Evolutionary conservation across 306 rosid genomes (phyloP), one percentile per base, ranked within the genome.

Genomic region (Prosopis cineraria): DNA sequence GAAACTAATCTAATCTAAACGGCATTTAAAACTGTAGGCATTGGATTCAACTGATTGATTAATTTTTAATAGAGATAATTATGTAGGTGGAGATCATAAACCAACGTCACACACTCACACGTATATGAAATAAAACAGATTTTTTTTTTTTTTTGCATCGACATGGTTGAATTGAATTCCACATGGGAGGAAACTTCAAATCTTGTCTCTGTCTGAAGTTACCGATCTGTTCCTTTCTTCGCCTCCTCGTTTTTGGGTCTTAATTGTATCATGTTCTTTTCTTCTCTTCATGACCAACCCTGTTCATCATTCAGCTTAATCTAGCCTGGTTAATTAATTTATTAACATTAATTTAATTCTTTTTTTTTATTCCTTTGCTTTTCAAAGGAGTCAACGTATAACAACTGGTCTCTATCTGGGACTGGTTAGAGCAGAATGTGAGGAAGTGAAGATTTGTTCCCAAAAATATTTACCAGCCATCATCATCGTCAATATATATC

Each of bases 101-200:
- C 59, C 27, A 52, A 52, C 25, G n/a, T 52, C 11, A n/a, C 20
- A 47, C 4, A 47, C 2, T 1, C 0, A 6, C 1, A 47, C 4
- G 17, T 47, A 47, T 10, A 41, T 43, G n/a, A 43, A 0, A 43
- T 43, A 50, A n/a, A 50, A 47, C 25, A n/a, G 24, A 3, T 7
- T 19, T n/a, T 50, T 48, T n/a, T n/a, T n/a, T 10, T 16, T 56
- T 56, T 56, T 12, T 56, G 5, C 65, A 27, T 27, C 19, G 11
- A 56, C 34, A 2, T 27, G 7, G 65, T n/a, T n/a, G n/a, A n/a
- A n/a, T 40, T 40, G 11, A 40, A 40, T 67, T 67, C 31, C 72
- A 67, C 72, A 12, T 11, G 43, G 12, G 8, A 67, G 72, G 72
- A 67, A 68, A 68, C 72, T 68, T 68, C 72, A 40, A 2, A 6